Percentiles rank a stretch among this genome's conserved stretches.
These are phyloP conservation scores for Colletotrichum sp. DNA, from an alignment of 2,329 filamentous ascomycete genomes.

Conservation along the genomic window DNA sequence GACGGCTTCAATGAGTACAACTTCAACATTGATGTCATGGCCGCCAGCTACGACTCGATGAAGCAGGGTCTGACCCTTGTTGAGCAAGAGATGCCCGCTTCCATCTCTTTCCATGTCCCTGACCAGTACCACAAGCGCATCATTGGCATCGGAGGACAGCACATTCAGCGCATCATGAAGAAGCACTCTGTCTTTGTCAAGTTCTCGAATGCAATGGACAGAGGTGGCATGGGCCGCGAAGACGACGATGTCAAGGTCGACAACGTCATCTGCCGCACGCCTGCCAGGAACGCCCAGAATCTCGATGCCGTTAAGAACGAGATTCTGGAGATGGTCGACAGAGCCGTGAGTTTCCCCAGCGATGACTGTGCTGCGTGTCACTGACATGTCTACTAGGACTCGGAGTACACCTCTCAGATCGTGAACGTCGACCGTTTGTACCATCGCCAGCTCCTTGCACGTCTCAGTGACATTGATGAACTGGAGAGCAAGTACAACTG, in stretches of 20 bases:
- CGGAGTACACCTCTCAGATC: conserved; percentile 93
- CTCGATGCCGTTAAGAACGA: conserved; percentile 97
- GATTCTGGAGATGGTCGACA: conserved; percentile 99
- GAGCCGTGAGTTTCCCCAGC: conserved; percentile 67
- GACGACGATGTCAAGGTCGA: conserved; percentile 99
- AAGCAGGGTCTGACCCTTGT: conserved; percentile 92
- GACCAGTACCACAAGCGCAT: conserved; percentile 99
- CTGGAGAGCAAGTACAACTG: conserved; percentile 99
- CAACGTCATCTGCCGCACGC: conserved; percentile 98
- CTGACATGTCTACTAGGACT: conserved; percentile 63
- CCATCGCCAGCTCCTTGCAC: conserved; percentile 89
- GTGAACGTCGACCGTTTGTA: conserved; percentile 95
- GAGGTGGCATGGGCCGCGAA: conserved; percentile 88
- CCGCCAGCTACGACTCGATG: conserved; percentile 89
- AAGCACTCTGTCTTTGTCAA: conserved; percentile 99
- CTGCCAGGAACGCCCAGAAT: conserved; percentile 95
- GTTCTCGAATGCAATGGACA: conserved; percentile 98
- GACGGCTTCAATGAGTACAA: conserved; percentile 99
- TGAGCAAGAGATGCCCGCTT: conserved; percentile 98
- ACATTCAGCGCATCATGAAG: conserved; percentile 99
- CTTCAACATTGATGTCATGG: conserved; percentile 98
- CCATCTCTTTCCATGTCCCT: conserved; percentile 98
- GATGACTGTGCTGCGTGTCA: background rate
- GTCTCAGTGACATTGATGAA: conserved; percentile 88
- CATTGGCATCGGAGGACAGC: conserved; percentile 96